Percentiles rank a stretch among this genome's conserved stretches.
phyloP scores from a whole-genome alignment of 164 flowering plant genomes.

The Protea cynaroides region DNA sequence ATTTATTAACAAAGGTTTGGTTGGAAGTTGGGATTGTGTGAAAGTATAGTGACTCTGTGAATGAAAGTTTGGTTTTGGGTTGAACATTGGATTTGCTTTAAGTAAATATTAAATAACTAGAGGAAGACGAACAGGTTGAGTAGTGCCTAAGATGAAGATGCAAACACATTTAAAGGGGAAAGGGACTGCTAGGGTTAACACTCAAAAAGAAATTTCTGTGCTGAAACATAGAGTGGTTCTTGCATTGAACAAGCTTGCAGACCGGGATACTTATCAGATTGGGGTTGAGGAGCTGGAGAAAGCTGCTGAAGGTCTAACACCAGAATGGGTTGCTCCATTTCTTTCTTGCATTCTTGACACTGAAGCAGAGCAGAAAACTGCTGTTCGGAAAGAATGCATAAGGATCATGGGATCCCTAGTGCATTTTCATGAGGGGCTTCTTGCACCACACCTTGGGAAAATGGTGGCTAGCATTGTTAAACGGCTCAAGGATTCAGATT shows the following conservation, averaged over 20 bases:
- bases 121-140: neutral
- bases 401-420: slow-evolving; percentile 62
- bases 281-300: slow-evolving; percentile 77
- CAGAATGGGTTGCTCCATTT: slow-evolving; percentile 60
- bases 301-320: slow-evolving; percentile 49
- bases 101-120: neutral
- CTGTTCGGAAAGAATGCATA: slow-evolving; percentile 76
- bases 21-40: neutral
- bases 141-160: slow-evolving; percentile 34
- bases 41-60: no score
- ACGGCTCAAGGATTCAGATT: slow-evolving; percentile 78
- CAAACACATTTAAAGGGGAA: slow-evolving; percentile 29
- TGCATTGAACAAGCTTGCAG: slow-evolving; percentile 74
- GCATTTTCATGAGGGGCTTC: slow-evolving; percentile 40
- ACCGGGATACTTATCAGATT: slow-evolving; percentile 74
- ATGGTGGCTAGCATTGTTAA: slow-evolving; percentile 67
- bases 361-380: slow-evolving; percentile 65
- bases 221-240: slow-evolving; percentile 59
- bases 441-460: slow-evolving; percentile 53
- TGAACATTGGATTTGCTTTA: neutral
- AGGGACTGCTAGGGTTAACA: slow-evolving; percentile 27
- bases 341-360: slow-evolving; percentile 71
- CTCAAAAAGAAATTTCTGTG: slow-evolving; percentile 53
- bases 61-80: neutral
- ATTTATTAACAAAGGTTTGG: neutral